phyloP scores from a whole-genome alignment of 305 asterid genomes.

The Solanum chacoense region DNA sequence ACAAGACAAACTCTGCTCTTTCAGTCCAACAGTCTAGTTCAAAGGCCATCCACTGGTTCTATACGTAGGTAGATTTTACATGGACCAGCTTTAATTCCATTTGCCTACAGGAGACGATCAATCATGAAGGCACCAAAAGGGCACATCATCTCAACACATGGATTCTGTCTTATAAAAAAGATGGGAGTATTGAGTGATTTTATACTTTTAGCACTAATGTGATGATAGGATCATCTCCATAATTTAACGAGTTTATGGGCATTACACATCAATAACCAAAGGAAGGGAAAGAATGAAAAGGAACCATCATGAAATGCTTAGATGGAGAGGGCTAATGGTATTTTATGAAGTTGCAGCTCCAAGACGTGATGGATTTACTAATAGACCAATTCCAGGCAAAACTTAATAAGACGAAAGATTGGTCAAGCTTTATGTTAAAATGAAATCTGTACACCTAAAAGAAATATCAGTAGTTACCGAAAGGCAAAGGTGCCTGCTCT shows the following conservation, averaged over 20 bases:
- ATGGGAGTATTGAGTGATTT: neutral
- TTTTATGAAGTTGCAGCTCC: neutral
- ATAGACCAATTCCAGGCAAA: neutral
- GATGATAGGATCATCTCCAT: neutral
- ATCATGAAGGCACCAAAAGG: neutral
- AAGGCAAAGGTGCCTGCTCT: conserved; percentile 21
- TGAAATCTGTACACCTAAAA: neutral
- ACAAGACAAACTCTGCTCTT: neutral
- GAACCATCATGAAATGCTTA: neutral
- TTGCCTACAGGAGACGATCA: neutral
- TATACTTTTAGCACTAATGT: neutral
- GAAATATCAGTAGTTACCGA: conserved; percentile 12
- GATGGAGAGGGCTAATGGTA: neutral
- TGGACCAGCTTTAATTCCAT: neutral
- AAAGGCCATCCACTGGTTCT: neutral
- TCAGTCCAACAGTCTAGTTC: neutral
- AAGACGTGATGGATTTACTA: neutral
- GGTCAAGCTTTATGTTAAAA: neutral
- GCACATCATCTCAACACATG: neutral
- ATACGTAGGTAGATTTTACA: neutral
- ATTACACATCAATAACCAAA: neutral
- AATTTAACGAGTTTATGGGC: neutral
- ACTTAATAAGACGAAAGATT: neutral
- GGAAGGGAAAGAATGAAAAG: neutral
- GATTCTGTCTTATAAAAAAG: neutral